Evolutionary conservation across 345 rosid species (phyloP).

Genomic region (Eucalyptus regnans): DNA sequence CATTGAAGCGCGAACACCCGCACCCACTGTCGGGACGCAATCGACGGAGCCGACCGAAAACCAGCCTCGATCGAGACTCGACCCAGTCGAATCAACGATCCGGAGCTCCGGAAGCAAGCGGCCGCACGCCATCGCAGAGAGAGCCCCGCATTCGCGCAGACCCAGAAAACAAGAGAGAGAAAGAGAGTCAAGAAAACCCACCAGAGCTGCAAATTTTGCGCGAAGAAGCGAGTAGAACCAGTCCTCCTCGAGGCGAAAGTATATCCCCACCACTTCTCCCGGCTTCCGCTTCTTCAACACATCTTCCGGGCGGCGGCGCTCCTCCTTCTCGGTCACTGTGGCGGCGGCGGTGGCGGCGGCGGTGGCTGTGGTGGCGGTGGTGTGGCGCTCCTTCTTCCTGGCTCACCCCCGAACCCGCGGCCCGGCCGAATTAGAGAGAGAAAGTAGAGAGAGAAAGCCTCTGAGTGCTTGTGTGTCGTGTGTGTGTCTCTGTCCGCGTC

Average conservation of each 20-base stretch:
- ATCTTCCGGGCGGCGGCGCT: too few relatives aligned
- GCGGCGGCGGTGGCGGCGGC: too few relatives aligned
- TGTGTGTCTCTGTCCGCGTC: constrained; percentile 8
- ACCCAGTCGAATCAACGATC: neutral
- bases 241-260: neutral
- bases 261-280: neutral
- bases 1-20: neutral
- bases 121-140: neutral
- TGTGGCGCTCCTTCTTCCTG: neutral
- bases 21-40: neutral
- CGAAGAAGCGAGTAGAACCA: neutral
- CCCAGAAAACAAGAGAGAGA: neutral
- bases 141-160: neutral
- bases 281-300: neutral
- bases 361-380: neutral
- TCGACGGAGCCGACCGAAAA: neutral
- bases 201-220: neutral
- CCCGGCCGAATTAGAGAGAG: constrained; percentile 31
- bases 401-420: neutral
- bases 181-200: neutral
- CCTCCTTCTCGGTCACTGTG: neutral
- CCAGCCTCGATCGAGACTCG: neutral
- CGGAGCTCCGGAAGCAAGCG: neutral
- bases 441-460: constrained; percentile 10
- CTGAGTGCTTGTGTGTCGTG: neutral